Conservation (phyloP, 108 stramenopile species). For the Cylindrotheca closterium region DNA sequence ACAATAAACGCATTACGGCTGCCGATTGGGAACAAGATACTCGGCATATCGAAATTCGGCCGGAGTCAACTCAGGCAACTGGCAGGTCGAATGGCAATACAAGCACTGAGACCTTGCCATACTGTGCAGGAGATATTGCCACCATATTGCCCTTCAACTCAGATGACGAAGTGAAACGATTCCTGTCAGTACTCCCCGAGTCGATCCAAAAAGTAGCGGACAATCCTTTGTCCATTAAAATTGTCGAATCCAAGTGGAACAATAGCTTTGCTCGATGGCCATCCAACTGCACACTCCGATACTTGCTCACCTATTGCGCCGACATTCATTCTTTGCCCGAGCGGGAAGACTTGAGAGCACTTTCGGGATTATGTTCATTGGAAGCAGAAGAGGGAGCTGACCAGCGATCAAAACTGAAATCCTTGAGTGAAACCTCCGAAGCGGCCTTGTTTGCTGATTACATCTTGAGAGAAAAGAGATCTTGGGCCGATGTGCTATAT, state of each 20-base stretch:
- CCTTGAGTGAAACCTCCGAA: constrained; percentile 66
- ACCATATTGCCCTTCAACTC: constrained; percentile 71
- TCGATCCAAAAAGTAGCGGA: constrained; percentile 55
- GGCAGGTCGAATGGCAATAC: constrained; percentile 5
- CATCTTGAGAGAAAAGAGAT: constrained; percentile 78
- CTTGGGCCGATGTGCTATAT: constrained; percentile 77
- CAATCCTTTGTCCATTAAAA: constrained; percentile 36
- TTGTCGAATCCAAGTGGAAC: constrained; percentile 15
- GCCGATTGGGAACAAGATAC: constrained; percentile 80
- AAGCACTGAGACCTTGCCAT: constrained; percentile 33
- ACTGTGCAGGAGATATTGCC: constrained; percentile 79
- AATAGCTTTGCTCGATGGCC: constrained; percentile 60
- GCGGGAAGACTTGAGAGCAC: constrained; percentile 75
- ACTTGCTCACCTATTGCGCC: constrained; percentile 73
- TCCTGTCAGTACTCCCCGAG: constrained; percentile 60
- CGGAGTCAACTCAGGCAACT: neutral
- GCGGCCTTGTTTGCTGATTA: constrained; percentile 81
- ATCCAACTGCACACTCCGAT: constrained; percentile 58
- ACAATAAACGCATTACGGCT: constrained; percentile 68
- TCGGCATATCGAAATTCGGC: constrained; percentile 58
- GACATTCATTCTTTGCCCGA: constrained; percentile 78
- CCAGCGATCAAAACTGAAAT: constrained; percentile 63
- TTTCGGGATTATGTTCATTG: constrained; percentile 56
- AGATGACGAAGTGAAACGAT: constrained; percentile 45
- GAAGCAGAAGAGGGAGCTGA: constrained; percentile 43